A percentile compares a stretch with the other conserved stretches of the same genome.
Evolutionary conservation across 805 yeast genomes (phyloP).

Genomic region (Zygotorulaspora florentina): DNA sequence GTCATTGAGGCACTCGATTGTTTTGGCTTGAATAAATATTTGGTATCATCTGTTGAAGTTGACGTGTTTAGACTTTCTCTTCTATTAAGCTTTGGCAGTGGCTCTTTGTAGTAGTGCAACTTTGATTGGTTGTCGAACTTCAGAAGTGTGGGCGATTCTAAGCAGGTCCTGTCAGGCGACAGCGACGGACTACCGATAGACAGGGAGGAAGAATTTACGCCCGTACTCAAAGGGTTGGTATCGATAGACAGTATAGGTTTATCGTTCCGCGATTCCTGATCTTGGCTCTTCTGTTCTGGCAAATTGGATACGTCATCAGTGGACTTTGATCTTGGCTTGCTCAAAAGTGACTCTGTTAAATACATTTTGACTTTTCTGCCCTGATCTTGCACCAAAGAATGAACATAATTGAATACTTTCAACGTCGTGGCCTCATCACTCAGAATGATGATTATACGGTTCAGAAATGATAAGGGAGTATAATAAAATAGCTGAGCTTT

Average conservation of each 20-base stretch:
- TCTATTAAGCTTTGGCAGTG: constrained; percentile 21
- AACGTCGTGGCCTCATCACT: constrained; percentile 26
- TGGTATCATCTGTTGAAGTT: constrained; percentile 4
- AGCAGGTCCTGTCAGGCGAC: constrained; percentile 27
- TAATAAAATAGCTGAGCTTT: constrained; percentile 27
- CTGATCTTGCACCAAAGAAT: constrained; percentile 9
- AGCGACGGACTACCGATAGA: constrained; percentile 27
- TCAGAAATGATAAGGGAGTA: constrained; percentile 40
- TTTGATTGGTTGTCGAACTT: constrained; percentile 25
- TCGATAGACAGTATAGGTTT: constrained; percentile 29
- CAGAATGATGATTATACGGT: constrained; percentile 42
- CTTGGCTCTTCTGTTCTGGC: neutral
- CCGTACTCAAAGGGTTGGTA: constrained; percentile 26
- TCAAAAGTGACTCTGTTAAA: constrained; percentile 35
- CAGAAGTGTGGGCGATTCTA: constrained; percentile 32
- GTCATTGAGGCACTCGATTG: neutral
- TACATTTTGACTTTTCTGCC: constrained; percentile 26
- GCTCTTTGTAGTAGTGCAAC: constrained; percentile 30
- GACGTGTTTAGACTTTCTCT: neutral
- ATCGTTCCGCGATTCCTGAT: neutral
- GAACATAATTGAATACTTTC: constrained; percentile 22
- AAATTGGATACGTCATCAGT: constrained; percentile 6
- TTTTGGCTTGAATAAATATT: constrained; percentile 8
- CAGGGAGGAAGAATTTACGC: constrained; percentile 17
- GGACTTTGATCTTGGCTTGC: constrained; percentile 28